A percentile compares a stretch with the other conserved stretches of the same genome.
Conservation (phyloP, 768 basidiomycete genomes). For the Clitopilus passeckerianus region DNA sequence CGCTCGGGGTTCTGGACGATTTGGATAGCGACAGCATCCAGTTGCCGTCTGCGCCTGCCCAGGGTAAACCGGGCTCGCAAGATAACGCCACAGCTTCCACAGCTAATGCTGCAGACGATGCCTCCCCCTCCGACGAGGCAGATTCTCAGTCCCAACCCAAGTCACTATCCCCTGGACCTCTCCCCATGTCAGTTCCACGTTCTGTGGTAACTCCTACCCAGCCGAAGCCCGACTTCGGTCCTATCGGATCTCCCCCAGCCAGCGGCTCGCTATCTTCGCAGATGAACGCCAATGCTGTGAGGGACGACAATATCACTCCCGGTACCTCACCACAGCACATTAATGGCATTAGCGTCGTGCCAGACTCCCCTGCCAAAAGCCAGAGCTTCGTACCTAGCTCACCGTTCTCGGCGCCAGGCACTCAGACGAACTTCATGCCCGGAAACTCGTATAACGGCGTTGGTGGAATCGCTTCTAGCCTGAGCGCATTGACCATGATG, state of each 20-base stretch:
- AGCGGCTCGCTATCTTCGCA: constrained; percentile 28
- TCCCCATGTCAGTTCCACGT: constrained; percentile 56
- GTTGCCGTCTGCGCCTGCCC: constrained; percentile 40
- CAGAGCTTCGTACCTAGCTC: constrained; percentile 48
- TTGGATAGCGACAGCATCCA: constrained; percentile 33
- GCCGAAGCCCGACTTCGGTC: constrained; percentile 56
- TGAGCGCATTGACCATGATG: constrained; percentile 46
- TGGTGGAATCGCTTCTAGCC: constrained; percentile 57
- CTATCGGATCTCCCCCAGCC: constrained; percentile 77
- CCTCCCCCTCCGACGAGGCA: background rate
- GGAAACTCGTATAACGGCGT: constrained; percentile 24
- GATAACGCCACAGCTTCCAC: constrained; percentile 6
- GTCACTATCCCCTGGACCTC: constrained; percentile 38
- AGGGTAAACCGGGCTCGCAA: constrained; percentile 21
- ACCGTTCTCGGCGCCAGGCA: constrained; percentile 74
- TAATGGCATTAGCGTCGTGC: constrained; percentile 26
- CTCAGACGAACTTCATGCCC: constrained; percentile 48
- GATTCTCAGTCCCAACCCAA: constrained; percentile 12
- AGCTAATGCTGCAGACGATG: constrained; percentile 5
- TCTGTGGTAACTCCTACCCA: constrained; percentile 33
- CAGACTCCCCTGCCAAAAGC: constrained; percentile 24
- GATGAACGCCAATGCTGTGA: constrained; percentile 22
- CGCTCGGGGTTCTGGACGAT: constrained; percentile 65
- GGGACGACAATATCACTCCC: constrained; percentile 31
- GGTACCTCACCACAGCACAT: constrained; percentile 48